Evolutionary conservation across 495 filamentous ascomycete species (phyloP), one percentile per base, ranked within the genome.

Genomic region (Wilcoxina mikolae): DNA sequence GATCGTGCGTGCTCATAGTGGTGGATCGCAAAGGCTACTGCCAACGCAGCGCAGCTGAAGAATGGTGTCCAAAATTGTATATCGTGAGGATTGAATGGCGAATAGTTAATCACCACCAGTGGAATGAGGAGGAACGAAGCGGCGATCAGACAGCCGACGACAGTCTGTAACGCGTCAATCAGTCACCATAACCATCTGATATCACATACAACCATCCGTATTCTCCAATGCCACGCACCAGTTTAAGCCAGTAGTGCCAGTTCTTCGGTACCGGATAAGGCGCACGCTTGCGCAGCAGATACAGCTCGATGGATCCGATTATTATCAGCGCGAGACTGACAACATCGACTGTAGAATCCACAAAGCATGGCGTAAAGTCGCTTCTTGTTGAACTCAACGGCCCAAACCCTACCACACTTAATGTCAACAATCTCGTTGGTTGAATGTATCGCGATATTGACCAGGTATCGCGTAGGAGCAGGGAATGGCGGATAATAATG

Each of bases 291-390:
- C 72, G 38, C 58, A 94, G 74, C 70, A 81, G 82, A 73, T 76
- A 83, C 26, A 90, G 68, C 2, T 93, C 87, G 9, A 78, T 74
- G 24, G 79, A 75, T 39, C 93, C 93, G 53, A 79, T 72, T 15
- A 94, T 29, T 24, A 94, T 73, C 10, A 91, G 85, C 68, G 78
- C 87, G 3, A 76, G 72, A 9, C 86, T 88, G 18, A 95, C 82
- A 3, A 74, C 64, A 26, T 81, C 78, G 53, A 96, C 77, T 72
- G 82, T 84, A 9, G 89, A 75, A 67, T 96, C 93, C 47, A 94
- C 75, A 67, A 95, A 96, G 70, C 93, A 99, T 54, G 93, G 88
- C 33, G 93, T 95, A 68, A 99, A 84, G 67, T 96, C 89, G 68
- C 84, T 94, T 58, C 88, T 72, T 53, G 76, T 73, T 18, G 78